Base-by-base conservation (phyloP, 805 yeast species). In the Wickerhamomyces xylosicus region DNA sequence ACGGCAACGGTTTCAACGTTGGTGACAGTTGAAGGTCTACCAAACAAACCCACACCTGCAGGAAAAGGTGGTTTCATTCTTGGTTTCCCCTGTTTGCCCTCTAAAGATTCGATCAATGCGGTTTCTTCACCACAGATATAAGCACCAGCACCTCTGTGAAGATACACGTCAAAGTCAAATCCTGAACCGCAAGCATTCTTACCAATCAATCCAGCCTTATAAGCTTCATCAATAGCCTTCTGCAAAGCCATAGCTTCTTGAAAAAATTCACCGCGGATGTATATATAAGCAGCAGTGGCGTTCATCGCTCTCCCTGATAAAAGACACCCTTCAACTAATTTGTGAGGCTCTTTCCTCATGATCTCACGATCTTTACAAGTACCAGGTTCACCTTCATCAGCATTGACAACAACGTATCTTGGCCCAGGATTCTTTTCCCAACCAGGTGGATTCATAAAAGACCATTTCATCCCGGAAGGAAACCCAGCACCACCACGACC, bases 401-500 rank as follows among this genome's bases (percentile, higher is more conserved):
- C 95, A 61, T 85, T 85, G 53, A 85, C 86, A 36, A 85, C 94
- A 50, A 85, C 71, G 58, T 84, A 84, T 55, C 95, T 74, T 44
- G 95, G 92, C n/a, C 95, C 95, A 14, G 64, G 64, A 63, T 85
- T 85, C 57, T 85, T 85, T 45, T 85, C 94, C 95, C 95, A 85
- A 42, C 92, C 92, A 40, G 95, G 95, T 35, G 95, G 95, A 64
- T 85, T 85, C 95, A 85, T 85, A 58, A 85, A 85, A 19, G 92
- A 82, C 94, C 94, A 85, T 63, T 85, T 85, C 55, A 85, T 72
- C 25, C 95, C 95, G 19, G 87, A 76, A 39, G 95, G 95, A 71
- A 85, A 85, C 15, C 95, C 95, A 35, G 95, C 95, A 55, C 95
- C 95, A 43, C 95, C 95, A 62, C 95, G 77, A 42, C 95, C 95